Evolutionary conservation across 2,329 filamentous ascomycete genomes (phyloP), one percentile per base, ranked within the genome.

Genomic region (Lasiodiplodia gonubiensis): DNA sequence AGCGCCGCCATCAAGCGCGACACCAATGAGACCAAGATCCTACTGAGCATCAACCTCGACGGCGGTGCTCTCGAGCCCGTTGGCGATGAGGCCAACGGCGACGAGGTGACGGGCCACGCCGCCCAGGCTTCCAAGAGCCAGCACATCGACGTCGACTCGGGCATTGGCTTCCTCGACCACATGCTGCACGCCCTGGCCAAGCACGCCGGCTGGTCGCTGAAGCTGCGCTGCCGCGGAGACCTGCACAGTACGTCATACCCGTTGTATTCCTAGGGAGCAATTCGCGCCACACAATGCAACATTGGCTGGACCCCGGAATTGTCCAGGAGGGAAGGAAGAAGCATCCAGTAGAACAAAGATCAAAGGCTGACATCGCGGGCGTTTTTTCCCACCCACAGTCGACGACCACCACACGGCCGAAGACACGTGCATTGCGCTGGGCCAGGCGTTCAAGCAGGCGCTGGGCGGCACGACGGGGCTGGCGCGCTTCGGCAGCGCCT

Each of bases 331-430:
- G 8, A 33, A 33, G 30, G n/a, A n/a, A 30, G 30, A 30, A 8
- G 1, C 30, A 30, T 33, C 1, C 1, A 33, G 10, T 10, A 10
- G 7, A 33, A 33, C 30, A 33, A 33, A 2, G 7, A 33, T 33
- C 7, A 33, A 33, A 33, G 30, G 30, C 30, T 33, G 8, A 33
- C 30, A 8, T 8, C 30, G 30, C 30, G 30, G 8, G n/a, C n/a
- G n/a, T 2, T 33, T 33, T 10, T 30, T 30, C 8, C 2, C n/a
- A n/a, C n/a, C 14, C 16, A 12, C 65, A 94, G 93, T 99, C 79
- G 95, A 99, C 82, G 95, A 98, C 85, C 95, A 99, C 83, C 95
- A 99, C 86, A 97, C 94, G 10, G 91, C 94, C 70, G 95, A 99
- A 84, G 95, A 99, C 78, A 91, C 92, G 68, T 97, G 92, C 82